Percentiles rank a stretch among this genome's conserved stretches.
These are phyloP conservation scores for Arbutus unedo DNA, from an alignment of 148 eudicot species.

Conservation along the genomic window DNA sequence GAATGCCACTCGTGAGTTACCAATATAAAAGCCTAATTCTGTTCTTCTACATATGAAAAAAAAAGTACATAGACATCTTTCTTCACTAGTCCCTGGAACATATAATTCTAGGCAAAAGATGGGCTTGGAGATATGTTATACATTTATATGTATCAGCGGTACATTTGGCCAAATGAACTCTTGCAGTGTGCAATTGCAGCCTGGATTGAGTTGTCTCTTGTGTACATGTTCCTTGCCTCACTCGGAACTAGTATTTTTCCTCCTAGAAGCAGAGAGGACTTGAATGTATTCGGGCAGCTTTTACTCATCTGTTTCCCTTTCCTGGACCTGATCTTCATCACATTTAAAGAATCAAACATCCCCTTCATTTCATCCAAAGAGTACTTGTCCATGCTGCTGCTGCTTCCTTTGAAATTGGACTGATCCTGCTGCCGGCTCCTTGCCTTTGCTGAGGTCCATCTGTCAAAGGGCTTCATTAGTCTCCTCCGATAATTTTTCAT, in stretches of 20 bases:
- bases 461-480: constrained; percentile 3
- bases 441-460: background rate
- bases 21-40: background rate
- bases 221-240: background rate
- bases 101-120: background rate
- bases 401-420: background rate
- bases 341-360: too few species aligned
- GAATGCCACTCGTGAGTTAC: background rate
- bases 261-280: constrained; percentile 12
- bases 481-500: background rate
- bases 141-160: background rate
- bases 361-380: background rate
- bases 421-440: background rate
- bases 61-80: background rate
- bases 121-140: background rate
- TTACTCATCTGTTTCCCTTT: background rate
- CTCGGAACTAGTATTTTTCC: background rate
- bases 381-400: background rate
- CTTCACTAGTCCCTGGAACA: background rate
- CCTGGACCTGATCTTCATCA: background rate
- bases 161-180: constrained; percentile 18
- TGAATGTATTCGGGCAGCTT: constrained; percentile 17
- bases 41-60: background rate
- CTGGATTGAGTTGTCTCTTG: constrained; percentile 18
- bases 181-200: constrained; percentile 31